Evolutionary conservation across 306 rosid species (phyloP).

Genomic region (Crataegus laevigata): DNA sequence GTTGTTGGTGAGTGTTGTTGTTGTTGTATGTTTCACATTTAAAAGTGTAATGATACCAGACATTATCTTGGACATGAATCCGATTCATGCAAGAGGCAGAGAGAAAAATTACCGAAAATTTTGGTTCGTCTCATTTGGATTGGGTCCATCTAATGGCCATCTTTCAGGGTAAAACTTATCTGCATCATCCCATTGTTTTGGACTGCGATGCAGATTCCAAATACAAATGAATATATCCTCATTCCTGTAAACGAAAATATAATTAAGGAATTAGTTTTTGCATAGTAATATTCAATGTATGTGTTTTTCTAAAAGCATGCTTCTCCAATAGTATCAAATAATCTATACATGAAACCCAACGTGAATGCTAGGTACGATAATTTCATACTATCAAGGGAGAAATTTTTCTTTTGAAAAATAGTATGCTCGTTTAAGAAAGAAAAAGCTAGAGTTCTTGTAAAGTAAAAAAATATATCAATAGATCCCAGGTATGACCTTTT

Average conservation of each 20-base stretch:
- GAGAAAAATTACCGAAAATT: constrained; percentile 57
- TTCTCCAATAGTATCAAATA: neutral
- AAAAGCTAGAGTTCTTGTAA: neutral
- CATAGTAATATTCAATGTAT: too few species aligned
- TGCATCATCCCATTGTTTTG: constrained; percentile 74
- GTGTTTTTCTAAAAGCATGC: neutral
- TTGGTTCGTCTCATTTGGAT: constrained; percentile 93
- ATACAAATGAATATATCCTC: constrained; percentile 89
- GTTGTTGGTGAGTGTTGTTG: too few species aligned
- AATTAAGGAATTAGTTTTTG: neutral
- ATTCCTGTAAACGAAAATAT: constrained; percentile 49
- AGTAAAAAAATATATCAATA: neutral
- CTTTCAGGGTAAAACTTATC: constrained; percentile 86
- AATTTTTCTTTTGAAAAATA: neutral
- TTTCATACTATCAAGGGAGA: neutral
- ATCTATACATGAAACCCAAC: neutral
- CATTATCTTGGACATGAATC: neutral
- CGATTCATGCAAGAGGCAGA: neutral
- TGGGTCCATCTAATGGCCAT: constrained; percentile 95
- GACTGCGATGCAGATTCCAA: constrained; percentile 95
- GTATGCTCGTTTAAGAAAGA: neutral
- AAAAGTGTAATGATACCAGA: too few species aligned
- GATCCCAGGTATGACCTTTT: constrained; percentile 46
- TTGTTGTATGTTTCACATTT: too few species aligned
- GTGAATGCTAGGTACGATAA: neutral